A percentile compares a stretch with the other conserved stretches of the same genome.
Conservation (phyloP, 2,329 filamentous ascomycete species). For the Seiridium cupressi region DNA sequence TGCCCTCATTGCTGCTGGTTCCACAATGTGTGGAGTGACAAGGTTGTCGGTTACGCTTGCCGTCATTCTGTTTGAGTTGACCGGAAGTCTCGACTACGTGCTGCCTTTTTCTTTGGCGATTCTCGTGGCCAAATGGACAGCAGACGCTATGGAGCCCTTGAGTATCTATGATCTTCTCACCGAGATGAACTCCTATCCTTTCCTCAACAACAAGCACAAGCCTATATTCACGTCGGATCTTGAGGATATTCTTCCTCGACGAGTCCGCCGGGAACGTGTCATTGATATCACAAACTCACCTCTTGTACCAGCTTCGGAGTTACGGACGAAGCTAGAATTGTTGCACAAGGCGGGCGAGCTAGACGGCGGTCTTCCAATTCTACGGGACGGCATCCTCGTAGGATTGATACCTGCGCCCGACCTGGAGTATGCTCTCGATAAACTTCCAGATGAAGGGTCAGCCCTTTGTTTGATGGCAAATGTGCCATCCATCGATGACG, state of each 20-base stretch:
- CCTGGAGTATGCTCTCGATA: conserved; percentile 88
- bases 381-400: conserved; percentile 76
- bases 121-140: conserved; percentile 96
- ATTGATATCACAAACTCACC: conserved; percentile 88
- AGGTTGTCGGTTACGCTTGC: conserved; percentile 89
- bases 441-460: conserved; percentile 70
- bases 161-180: conserved; percentile 96
- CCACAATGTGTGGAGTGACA: conserved; percentile 97
- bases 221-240: conserved; percentile 87
- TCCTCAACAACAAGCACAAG: conserved; percentile 94
- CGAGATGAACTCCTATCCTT: conserved; percentile 96
- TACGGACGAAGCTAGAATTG: conserved; percentile 78
- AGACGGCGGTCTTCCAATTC: conserved; percentile 85
- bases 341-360: conserved; percentile 85
- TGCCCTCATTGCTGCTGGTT: conserved; percentile 88
- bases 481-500: conserved; percentile 61
- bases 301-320: conserved; percentile 70
- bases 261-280: conserved; percentile 67
- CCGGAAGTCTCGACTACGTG: conserved; percentile 91
- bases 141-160: conserved; percentile 88
- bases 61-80: conserved; percentile 94
- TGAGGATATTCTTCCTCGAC: conserved; percentile 76
- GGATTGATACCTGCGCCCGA: conserved; percentile 93
- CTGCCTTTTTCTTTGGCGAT: conserved; percentile 91
- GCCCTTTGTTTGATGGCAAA: conserved; percentile 80